Conservation (phyloP, 2,329 filamentous ascomycete species). For the Aureobasidium sp. region DNA sequence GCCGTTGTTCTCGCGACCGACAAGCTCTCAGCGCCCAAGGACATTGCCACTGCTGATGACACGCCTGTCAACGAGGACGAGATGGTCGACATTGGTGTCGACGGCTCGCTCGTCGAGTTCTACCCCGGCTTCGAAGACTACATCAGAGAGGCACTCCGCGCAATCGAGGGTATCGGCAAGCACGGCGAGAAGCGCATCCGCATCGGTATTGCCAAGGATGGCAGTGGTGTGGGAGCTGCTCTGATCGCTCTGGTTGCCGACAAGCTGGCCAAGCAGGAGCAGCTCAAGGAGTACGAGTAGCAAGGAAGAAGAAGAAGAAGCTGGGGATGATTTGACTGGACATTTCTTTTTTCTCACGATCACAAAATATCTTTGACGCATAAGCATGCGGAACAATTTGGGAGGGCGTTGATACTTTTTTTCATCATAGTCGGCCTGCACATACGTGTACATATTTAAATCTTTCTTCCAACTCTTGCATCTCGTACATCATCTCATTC, state of each 20-base stretch:
- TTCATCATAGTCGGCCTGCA: not conserved
- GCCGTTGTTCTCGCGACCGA: slow-evolving; percentile 77
- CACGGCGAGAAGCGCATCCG: slow-evolving; percentile 77
- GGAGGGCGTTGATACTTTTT: slow-evolving; percentile 4
- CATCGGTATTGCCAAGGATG: slow-evolving; percentile 95
- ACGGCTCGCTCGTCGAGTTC: slow-evolving; percentile 90
- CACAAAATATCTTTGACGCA: slow-evolving; percentile 6
- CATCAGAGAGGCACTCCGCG: slow-evolving; percentile 73
- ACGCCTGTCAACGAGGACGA: slow-evolving; percentile 47
- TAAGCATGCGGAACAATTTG: slow-evolving; percentile 10
- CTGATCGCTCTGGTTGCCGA: slow-evolving; percentile 88
- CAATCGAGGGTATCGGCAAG: slow-evolving; percentile 69
- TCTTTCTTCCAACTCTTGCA: not conserved
- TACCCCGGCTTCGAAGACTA: slow-evolving; percentile 89
- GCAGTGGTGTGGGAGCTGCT: slow-evolving; percentile 89
- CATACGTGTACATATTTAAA: slow-evolving; percentile 5
- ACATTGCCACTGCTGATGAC: slow-evolving; percentile 27
- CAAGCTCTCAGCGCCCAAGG: slow-evolving; percentile 47
- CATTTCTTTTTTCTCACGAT: slow-evolving; percentile 1
- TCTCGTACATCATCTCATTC: not conserved
- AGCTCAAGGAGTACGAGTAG: slow-evolving; percentile 8
- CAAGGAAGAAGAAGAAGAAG: not conserved
- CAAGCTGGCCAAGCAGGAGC: slow-evolving; percentile 34
- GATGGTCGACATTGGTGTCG: slow-evolving; percentile 84
- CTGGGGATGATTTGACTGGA: not conserved